phyloP scores from a whole-genome alignment of 345 rosid genomes.

The Pistacia integerrima region DNA sequence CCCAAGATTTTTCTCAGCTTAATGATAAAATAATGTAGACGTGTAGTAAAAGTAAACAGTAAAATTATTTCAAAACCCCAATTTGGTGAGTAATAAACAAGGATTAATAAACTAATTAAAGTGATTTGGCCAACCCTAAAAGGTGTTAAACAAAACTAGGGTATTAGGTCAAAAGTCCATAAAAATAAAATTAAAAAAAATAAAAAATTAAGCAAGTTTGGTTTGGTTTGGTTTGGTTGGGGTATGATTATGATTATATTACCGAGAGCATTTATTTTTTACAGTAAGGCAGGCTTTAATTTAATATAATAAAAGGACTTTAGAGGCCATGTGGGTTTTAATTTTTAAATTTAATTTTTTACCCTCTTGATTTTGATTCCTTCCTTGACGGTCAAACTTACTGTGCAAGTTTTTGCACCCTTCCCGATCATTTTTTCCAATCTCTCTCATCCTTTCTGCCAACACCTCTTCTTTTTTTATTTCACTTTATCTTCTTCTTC shows the following conservation, averaged over 20 bases:
- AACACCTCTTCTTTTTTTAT: neutral
- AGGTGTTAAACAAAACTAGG: neutral
- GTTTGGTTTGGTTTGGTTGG: neutral
- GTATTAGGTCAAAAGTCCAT: constrained; percentile 32
- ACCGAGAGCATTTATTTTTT: constrained; percentile 43
- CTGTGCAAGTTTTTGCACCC: constrained; percentile 29
- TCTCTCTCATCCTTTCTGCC: constrained; percentile 28
- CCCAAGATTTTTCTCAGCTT: too few species aligned
- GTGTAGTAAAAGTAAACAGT: neutral
- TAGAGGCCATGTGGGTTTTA: constrained; percentile 32
- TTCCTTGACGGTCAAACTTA: constrained; percentile 58
- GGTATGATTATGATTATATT: constrained; percentile 43
- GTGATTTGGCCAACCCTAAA: constrained; percentile 22
- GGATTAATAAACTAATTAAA: neutral
- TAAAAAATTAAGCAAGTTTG: too few species aligned
- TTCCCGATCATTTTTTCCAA: constrained; percentile 30
- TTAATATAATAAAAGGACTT: constrained; percentile 16
- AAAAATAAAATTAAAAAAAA: too few species aligned
- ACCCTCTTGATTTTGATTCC: constrained; percentile 39
- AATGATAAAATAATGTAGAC: too few species aligned
- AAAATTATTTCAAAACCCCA: neutral
- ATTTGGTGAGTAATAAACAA: neutral
- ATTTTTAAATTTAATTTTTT: neutral
- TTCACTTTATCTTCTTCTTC: neutral
- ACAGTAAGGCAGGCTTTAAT: constrained; percentile 33